Percentiles rank a stretch among this genome's conserved stretches.
phyloP scores from a whole-genome alignment of 1,284 basidiomycete genomes.

The Bondarzewia mesenterica region DNA sequence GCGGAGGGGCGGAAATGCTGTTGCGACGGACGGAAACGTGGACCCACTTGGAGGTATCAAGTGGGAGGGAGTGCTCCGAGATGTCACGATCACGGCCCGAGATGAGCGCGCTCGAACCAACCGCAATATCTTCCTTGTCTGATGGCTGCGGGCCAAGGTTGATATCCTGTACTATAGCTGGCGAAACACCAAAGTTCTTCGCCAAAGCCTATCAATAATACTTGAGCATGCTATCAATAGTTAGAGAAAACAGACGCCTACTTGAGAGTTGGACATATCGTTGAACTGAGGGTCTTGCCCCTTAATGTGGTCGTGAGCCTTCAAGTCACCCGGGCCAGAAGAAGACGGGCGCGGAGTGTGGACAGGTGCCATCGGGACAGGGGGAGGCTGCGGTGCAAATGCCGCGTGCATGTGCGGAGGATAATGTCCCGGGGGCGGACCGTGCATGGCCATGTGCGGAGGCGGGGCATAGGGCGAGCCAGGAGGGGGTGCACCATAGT shows the following conservation, averaged over 20 bases:
- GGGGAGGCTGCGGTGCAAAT: conserved; percentile 23
- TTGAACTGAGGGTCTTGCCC: conserved; percentile 70
- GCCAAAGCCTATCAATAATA: conserved; percentile 46
- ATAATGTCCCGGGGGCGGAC: conserved; percentile 30
- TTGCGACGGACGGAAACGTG: conserved; percentile 41
- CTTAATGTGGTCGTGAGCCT: too few relatives aligned
- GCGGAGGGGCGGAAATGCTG: conserved; percentile 15
- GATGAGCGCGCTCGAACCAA: conserved; percentile 58
- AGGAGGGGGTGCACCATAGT: conserved; percentile 30
- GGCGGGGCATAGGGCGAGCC: conserved; percentile 29
- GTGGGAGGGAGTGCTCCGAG: conserved; percentile 46
- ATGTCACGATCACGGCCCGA: conserved; percentile 61
- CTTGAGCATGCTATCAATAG: too few relatives aligned
- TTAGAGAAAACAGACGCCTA: conserved; percentile 16
- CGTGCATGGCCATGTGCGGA: conserved; percentile 37
- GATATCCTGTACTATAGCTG: conserved; percentile 57
- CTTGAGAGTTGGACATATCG: conserved; percentile 65
- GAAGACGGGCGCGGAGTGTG: conserved; percentile 9
- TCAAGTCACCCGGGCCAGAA: conserved; percentile 23
- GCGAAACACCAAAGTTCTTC: conserved; percentile 70
- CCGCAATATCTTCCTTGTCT: conserved; percentile 67
- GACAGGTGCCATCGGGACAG: conserved; percentile 15
- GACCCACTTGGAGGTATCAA: conserved; percentile 54
- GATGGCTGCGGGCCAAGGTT: conserved; percentile 35
- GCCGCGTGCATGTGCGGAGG: conserved; percentile 22